phyloP scores from a whole-genome alignment of 2,329 filamentous ascomycete species.

The Metarhizium guizhouense region DNA sequence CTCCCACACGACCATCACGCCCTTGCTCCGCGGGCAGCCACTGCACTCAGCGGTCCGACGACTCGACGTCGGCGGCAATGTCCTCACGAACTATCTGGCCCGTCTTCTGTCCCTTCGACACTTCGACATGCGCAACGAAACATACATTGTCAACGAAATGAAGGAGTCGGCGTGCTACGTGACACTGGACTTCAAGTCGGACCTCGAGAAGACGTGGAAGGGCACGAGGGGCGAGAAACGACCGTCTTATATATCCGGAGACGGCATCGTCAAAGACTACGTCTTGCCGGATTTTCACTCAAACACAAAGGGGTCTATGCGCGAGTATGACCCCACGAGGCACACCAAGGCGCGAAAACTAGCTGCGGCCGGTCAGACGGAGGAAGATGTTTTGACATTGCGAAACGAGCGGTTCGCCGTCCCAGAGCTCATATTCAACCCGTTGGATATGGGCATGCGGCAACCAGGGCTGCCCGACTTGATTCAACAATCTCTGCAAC shows the following conservation, averaged over 20 bases:
- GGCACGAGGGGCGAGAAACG: conserved; percentile 54
- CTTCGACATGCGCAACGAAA: conserved; percentile 92
- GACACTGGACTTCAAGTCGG: conserved; percentile 62
- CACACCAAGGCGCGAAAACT: conserved; percentile 43
- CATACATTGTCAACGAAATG: conserved; percentile 89
- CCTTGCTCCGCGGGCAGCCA: conserved; percentile 70
- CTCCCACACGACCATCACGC: conserved; percentile 85
- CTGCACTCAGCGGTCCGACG: conserved; percentile 74
- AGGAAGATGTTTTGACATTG: conserved; percentile 76
- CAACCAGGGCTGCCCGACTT: conserved; percentile 76
- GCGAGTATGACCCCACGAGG: conserved; percentile 65
- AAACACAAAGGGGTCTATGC: conserved; percentile 54
- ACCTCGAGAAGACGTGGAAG: conserved; percentile 81
- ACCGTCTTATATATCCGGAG: conserved; percentile 37
- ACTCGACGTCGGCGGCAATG: conserved; percentile 85
- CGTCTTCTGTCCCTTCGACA: conserved; percentile 83
- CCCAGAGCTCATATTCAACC: conserved; percentile 83
- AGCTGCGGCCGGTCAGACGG: conserved; percentile 29
- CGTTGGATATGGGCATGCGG: conserved; percentile 73
- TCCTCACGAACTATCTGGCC: conserved; percentile 87
- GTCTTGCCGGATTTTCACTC: conserved; percentile 73
- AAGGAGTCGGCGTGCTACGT: conserved; percentile 88
- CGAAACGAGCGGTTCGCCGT: conserved; percentile 88
- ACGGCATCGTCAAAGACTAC: conserved; percentile 75
- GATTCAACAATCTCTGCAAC: conserved; percentile 68